Conservation (phyloP, 352 stramenopile genomes). For the Phytophthora quininea region DNA sequence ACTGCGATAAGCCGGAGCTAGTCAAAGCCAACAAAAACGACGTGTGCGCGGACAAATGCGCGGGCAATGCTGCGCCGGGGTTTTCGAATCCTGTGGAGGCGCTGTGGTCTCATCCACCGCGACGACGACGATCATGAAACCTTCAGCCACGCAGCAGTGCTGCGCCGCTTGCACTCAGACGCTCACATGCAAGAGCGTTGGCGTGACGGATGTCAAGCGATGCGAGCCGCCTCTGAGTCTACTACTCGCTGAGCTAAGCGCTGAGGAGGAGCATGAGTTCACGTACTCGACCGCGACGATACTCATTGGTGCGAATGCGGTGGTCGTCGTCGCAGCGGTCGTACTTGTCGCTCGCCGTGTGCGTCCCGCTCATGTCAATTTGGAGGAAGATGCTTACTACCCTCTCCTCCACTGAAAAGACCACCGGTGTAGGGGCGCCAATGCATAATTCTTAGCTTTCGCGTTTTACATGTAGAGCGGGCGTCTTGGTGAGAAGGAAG, state of each 20-base stretch:
- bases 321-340: constrained; percentile 58
- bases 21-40: constrained; percentile 35
- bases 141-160: constrained; percentile 38
- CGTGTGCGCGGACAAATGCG: constrained; percentile 38
- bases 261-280: constrained; percentile 20
- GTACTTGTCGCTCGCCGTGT: constrained; percentile 47
- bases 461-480: too few species aligned
- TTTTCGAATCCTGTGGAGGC: constrained; percentile 51
- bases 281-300: constrained; percentile 20
- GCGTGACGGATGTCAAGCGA: constrained; percentile 29
- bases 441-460: too few species aligned
- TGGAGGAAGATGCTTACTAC: constrained; percentile 57
- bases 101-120: constrained; percentile 36
- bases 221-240: constrained; percentile 35
- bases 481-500: too few species aligned
- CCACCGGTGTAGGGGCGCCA: too few species aligned
- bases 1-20: constrained; percentile 48
- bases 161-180: constrained; percentile 18
- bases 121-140: constrained; percentile 17
- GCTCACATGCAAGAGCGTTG: constrained; percentile 2
- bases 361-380: neutral
- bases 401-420: constrained; percentile 49
- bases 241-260: constrained; percentile 24
- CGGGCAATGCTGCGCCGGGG: constrained; percentile 27
- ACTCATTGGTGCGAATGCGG: constrained; percentile 44